These are phyloP conservation scores for Phlegmacium glaucopus DNA, from an alignment of 768 basidiomycete species.

Conservation along the genomic window DNA sequence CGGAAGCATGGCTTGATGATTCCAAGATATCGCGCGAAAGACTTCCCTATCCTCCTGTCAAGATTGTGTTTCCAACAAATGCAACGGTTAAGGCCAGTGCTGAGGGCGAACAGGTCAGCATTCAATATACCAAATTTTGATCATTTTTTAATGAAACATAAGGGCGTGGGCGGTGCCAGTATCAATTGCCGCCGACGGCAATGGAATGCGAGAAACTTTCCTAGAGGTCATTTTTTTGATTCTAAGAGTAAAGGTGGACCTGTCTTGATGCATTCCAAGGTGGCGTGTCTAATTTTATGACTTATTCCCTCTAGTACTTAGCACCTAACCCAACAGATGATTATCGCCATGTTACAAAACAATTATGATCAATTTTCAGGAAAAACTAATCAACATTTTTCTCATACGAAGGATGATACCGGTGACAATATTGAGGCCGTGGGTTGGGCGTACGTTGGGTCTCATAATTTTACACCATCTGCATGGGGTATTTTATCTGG, in stretches of 20 bases:
- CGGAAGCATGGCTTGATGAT: slow-evolving; percentile 65
- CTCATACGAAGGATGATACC: slow-evolving; percentile 35
- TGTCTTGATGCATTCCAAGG: slow-evolving; percentile 95
- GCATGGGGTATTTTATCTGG: slow-evolving; percentile 87
- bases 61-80: slow-evolving; percentile 74
- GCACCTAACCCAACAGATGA: slow-evolving; percentile 54
- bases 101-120: slow-evolving; percentile 56
- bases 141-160: slow-evolving; percentile 1
- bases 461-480: slow-evolving; percentile 88
- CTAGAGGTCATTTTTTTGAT: slow-evolving; percentile 68
- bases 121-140: slow-evolving; percentile 7
- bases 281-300: slow-evolving; percentile 23
- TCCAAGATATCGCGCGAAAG: slow-evolving; percentile 56
- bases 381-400: slow-evolving; percentile 21
- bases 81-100: slow-evolving; percentile 62
- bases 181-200: slow-evolving; percentile 78
- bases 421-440: slow-evolving; percentile 39
- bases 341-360: slow-evolving; percentile 52
- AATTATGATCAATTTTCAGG: slow-evolving; percentile 17
- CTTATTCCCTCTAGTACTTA: not conserved
- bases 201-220: slow-evolving; percentile 71
- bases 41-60: slow-evolving; percentile 57
- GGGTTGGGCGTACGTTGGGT: slow-evolving; percentile 86
- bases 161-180: slow-evolving; percentile 72
- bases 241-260: slow-evolving; percentile 78